Base-by-base conservation (phyloP, 1,284 basidiomycete species). In the Ganoderma lucidum region DNA sequence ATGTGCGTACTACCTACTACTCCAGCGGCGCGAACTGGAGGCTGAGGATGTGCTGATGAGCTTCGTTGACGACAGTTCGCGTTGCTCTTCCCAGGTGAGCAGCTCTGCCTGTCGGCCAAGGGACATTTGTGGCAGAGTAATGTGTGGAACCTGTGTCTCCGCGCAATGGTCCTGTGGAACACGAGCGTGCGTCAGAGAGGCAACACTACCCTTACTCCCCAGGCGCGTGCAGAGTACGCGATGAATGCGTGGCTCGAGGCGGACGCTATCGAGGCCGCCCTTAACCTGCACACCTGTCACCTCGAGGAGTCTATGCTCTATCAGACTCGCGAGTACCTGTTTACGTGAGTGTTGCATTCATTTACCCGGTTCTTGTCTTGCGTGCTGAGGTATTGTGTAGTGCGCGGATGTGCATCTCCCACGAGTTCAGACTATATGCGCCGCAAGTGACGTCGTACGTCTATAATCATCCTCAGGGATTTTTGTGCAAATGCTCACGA, bases 121-220 rank as follows among this genome's bases (percentile, higher is more conserved):
- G n/a, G 80, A 74, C 61, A 84, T 77, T 23, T 84, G 2, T 81
- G 84, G 6, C 90, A 88, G 75, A 86, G 91, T 66, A 89, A 88
- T 3, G 82, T 93, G 19, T 93, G 90, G 91, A 90, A 89, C 8
- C 79, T 93, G 59, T 87, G 90, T 74, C 86, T 90, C 70, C 87
- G 91, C 51, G 83, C 85, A 1, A 89, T 89, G 80, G 78, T 93
- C 15, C 81, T 93, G 19, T 93, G 91, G 90, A 87, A 91, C 76
- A 84, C 41, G 3, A 93, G 91, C 73, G 81, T 88, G 56, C 85
- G 85, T 51, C 87, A 90, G 82, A 85, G 86, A 12, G 80, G 81
- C 58, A 82, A 86, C 63, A 63, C 71, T 1, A 71, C 68, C 17
- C 80, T 82, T 14, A 78, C 80, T 30, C 85, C 88, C 44, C 75